Percentiles rank a stretch among this genome's conserved stretches.
phyloP scores from a whole-genome alignment of 2,329 filamentous ascomycete genomes.

The Penicillium digitatum region DNA sequence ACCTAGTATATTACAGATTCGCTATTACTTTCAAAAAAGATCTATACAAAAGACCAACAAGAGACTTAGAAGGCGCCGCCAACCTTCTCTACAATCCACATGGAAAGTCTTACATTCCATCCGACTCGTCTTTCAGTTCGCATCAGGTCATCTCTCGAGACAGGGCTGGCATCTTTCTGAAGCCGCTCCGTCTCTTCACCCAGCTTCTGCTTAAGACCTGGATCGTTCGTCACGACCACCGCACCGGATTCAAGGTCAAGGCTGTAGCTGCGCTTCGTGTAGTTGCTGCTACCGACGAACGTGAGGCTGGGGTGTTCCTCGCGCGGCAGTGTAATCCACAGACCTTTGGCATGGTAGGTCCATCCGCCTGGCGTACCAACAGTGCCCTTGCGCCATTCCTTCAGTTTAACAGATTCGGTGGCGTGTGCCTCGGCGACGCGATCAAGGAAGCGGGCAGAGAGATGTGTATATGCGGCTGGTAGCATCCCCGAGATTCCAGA shows the following conservation, averaged over 20 bases:
- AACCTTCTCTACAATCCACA: conserved; percentile 86
- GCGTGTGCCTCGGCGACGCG: conserved; percentile 53
- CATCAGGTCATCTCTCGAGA: conserved; percentile 74
- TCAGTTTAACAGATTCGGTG: conserved; percentile 62
- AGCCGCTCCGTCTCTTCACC: conserved; percentile 76
- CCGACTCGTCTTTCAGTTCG: conserved; percentile 78
- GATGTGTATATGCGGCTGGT: conserved; percentile 84
- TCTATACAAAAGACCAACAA: conserved; percentile 5
- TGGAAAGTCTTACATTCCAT: conserved; percentile 77
- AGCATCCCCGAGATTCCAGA: conserved; percentile 84
- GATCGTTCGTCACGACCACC: conserved; percentile 75
- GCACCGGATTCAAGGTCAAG: conserved; percentile 89
- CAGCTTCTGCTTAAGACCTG: conserved; percentile 66
- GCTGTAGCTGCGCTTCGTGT: conserved; percentile 88
- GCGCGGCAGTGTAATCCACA: conserved; percentile 70
- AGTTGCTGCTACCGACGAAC: conserved; percentile 88
- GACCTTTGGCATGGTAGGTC: conserved; percentile 96
- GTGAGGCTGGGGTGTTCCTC: conserved; percentile 69
- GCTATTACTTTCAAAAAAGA: background rate
- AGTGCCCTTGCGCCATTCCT: conserved; percentile 82
- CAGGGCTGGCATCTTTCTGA: conserved; percentile 64
- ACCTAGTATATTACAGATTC: conserved; percentile 6
- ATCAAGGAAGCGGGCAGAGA: conserved; percentile 76
- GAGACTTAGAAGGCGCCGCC: conserved; percentile 72
- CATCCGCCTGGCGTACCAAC: conserved; percentile 79